phyloP scores from a whole-genome alignment of 1,284 basidiomycete species.

The Cryptococcus sp. region DNA sequence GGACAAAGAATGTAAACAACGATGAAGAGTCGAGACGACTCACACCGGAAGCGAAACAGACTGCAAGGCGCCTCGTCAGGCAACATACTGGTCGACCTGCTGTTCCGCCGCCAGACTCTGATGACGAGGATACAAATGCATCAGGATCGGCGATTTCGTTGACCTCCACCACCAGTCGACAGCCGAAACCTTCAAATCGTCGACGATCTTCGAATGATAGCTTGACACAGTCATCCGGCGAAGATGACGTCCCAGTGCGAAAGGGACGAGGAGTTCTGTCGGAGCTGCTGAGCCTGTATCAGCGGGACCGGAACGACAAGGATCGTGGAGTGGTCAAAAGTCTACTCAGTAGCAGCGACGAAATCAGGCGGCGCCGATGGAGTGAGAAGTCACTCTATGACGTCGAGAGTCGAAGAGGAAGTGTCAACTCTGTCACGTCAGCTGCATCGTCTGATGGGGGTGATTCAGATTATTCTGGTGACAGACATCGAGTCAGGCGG shows the following conservation, averaged over 20 bases:
- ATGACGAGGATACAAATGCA: background rate
- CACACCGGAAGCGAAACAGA: background rate
- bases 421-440: background rate
- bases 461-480: background rate
- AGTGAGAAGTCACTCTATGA: slow-evolving; percentile 13
- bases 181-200: background rate
- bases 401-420: slow-evolving; percentile 5
- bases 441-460: background rate
- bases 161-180: slow-evolving; percentile 4
- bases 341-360: slow-evolving; percentile 1
- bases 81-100: slow-evolving; percentile 12
- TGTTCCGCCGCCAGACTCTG: background rate
- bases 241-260: slow-evolving; percentile 2
- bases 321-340: slow-evolving; percentile 2
- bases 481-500: slow-evolving; percentile 2
- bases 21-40: background rate
- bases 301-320: background rate
- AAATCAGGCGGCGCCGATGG: slow-evolving; percentile 8
- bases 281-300: slow-evolving; percentile 12
- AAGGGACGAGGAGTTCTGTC: slow-evolving; percentile 8
- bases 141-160: slow-evolving; percentile 4
- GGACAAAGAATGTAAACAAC: too few relatives aligned
- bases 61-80: slow-evolving; percentile 5
- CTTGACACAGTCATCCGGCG: slow-evolving; percentile 1
- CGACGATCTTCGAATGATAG: slow-evolving; percentile 1